A percentile compares a stretch with the other conserved stretches of the same genome.
Conservation (phyloP, 2,329 filamentous ascomycete genomes). For the Aspergillus piperis region DNA sequence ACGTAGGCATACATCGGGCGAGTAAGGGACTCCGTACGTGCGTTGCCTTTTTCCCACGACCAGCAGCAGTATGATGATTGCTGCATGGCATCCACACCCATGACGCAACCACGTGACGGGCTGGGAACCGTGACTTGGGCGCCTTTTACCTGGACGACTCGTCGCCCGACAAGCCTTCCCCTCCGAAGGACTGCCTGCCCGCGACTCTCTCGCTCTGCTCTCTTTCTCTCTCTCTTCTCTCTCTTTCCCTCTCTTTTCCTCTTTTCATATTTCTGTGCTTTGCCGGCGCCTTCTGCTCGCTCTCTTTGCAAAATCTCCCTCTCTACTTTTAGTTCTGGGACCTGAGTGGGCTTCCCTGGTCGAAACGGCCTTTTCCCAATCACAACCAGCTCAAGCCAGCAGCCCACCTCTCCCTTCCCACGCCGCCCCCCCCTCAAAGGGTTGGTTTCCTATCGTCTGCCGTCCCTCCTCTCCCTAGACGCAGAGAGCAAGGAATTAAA, state of each 20-base stretch:
- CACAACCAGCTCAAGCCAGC: conserved; percentile 8
- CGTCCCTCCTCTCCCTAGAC: conserved; percentile 14
- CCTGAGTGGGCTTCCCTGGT: conserved; percentile 16
- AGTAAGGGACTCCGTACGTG: neutral
- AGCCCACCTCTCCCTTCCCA: conserved; percentile 15
- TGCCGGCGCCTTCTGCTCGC: conserved; percentile 11
- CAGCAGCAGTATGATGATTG: conserved; percentile 11
- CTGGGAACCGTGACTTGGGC: conserved; percentile 26
- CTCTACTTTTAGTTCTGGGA: conserved; percentile 16
- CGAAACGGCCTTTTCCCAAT: conserved; percentile 14
- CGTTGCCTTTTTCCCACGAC: neutral
- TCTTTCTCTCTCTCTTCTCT: conserved; percentile 10
- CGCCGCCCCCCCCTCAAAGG: conserved; percentile 9
- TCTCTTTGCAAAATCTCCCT: conserved; percentile 10
- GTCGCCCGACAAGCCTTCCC: conserved; percentile 24
- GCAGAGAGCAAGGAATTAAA: conserved; percentile 16
- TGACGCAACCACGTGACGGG: conserved; percentile 41
- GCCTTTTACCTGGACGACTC: conserved; percentile 21
- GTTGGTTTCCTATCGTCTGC: conserved; percentile 20
- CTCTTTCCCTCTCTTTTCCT: conserved; percentile 12
- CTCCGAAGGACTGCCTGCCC: conserved; percentile 12
- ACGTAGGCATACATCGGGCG: neutral
- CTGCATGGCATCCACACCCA: conserved; percentile 31
- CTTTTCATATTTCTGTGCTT: conserved; percentile 10
- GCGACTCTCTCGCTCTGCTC: conserved; percentile 4